These are phyloP conservation scores for Lophium mytilinum DNA, from an alignment of 495 filamentous ascomycete genomes.

Conservation along the genomic window DNA sequence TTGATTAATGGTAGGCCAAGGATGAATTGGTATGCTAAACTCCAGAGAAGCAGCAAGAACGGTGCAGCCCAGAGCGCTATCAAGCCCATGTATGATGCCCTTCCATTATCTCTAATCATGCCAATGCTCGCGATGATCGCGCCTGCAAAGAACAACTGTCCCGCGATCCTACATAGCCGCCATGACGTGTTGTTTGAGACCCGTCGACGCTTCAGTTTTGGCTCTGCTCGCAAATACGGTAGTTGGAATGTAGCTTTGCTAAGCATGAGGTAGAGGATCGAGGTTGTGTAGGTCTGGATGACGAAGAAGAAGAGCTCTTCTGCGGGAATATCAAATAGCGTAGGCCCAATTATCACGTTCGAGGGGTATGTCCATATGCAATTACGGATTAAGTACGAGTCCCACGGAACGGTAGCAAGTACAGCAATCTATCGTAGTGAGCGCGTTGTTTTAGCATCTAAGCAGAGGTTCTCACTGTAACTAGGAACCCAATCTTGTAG, in stretches of 20 bases:
- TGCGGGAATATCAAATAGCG: conserved; percentile 49
- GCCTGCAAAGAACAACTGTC: conserved; percentile 37
- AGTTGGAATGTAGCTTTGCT: conserved; percentile 55
- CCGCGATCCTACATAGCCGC: conserved; percentile 30
- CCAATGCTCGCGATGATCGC: conserved; percentile 33
- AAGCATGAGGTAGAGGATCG: conserved; percentile 53
- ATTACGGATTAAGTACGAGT: conserved; percentile 56
- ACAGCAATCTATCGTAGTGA: conserved; percentile 44
- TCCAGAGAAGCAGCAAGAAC: conserved; percentile 56
- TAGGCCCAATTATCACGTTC: conserved; percentile 49
- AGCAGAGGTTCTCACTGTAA: conserved; percentile 32
- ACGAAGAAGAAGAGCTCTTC: conserved; percentile 70
- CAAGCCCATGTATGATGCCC: conserved; percentile 54
- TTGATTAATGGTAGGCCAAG: conserved; percentile 44
- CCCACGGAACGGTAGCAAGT: conserved; percentile 58
- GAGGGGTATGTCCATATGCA: conserved; percentile 62
- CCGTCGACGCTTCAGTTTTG: conserved; percentile 2
- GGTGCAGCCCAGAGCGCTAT: conserved; percentile 60
- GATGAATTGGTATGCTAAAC: conserved; percentile 50
- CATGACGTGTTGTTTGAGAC: conserved; percentile 18
- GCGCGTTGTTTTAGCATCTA: neutral
- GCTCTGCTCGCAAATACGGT: conserved; percentile 39
- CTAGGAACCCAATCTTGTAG: conserved; percentile 49
- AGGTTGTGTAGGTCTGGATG: conserved; percentile 66
- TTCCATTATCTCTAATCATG: conserved; percentile 36